Conservation (phyloP, 2,329 filamentous ascomycete genomes). For the Hypomyces perniciosus region DNA sequence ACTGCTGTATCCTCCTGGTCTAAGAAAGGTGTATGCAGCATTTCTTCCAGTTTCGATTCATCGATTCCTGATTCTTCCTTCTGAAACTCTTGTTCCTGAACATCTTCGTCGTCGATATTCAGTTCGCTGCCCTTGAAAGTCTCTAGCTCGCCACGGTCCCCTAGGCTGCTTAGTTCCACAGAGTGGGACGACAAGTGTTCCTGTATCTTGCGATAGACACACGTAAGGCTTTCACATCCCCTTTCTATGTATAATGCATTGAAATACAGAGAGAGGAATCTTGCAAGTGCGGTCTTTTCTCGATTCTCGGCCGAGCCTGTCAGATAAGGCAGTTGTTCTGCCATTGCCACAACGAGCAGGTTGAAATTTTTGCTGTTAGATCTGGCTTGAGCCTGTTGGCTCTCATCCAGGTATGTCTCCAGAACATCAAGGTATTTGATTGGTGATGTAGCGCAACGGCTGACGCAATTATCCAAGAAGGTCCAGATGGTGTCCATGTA, state of each 20-base stretch:
- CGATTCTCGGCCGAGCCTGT: conserved; percentile 43
- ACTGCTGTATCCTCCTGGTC: conserved; percentile 46
- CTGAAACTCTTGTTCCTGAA: neutral
- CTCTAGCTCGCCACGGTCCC: conserved; percentile 15
- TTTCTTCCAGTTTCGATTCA: conserved; percentile 42
- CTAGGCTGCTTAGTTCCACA: conserved; percentile 19
- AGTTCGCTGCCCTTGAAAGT: conserved; percentile 12
- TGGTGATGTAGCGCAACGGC: conserved; percentile 66
- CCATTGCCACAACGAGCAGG: conserved; percentile 60
- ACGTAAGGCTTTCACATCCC: conserved; percentile 29
- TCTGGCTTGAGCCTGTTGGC: conserved; percentile 19
- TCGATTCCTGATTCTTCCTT: conserved; percentile 21
- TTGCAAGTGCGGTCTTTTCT: conserved; percentile 42
- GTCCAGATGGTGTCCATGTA: conserved; percentile 47
- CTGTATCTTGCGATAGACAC: conserved; percentile 26
- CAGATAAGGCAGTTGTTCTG: conserved; percentile 73
- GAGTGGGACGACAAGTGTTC: conserved; percentile 24
- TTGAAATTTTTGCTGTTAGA: conserved; percentile 36
- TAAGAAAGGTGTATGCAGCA: conserved; percentile 44
- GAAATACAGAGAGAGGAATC: conserved; percentile 55
- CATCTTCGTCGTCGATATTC: conserved; percentile 10
- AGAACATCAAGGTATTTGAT: conserved; percentile 77
- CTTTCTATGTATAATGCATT: conserved; percentile 45
- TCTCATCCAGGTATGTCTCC: conserved; percentile 37
- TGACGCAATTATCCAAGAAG: conserved; percentile 79